Base-by-base conservation (phyloP, 1,284 basidiomycete species). In the Polyporus tsugae region DNA sequence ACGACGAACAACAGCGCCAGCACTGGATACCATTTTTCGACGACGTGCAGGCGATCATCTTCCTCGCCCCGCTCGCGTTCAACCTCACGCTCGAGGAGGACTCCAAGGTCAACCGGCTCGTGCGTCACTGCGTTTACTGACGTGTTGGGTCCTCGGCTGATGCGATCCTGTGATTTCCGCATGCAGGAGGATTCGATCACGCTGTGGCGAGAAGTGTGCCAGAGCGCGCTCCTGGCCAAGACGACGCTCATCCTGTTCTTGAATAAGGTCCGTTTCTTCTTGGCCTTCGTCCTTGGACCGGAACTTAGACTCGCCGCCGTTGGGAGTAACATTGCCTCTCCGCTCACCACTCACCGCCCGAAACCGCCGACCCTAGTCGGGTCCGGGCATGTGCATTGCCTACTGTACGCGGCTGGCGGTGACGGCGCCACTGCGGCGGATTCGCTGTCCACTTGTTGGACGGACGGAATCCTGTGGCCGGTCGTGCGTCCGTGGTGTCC, bases 21-120 rank as follows among this genome's bases (percentile, higher is more conserved):
- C 86, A 87, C 4, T 93, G 91, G 92, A 88, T 89, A 74, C 87
- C 89, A 0, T 90, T 86, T 75, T 90, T 90, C 71, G 88, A 89
- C 67, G 86, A 88, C 72, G 76, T 81, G 36, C 74, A 78, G 64
- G 85, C 81, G n/a, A 82, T 83, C 82, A 73, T 86, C 68, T 87
- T 86, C 75, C 83, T 86, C 80, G 87, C 74, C 74, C 89, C 69
- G 81, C 86, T 75, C 82, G 87, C 71, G 39, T 89, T 91, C 76
- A 88, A 91, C 75, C 85, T 90, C 73, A 81, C 81, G 61, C 83
- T 90, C 6, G 88, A 88, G 66, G 89, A 90, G 75, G 89, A 90
- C 75, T 75, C 81, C 6, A 81, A 82, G 33, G 84, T 90, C 55
- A 91, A 90, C 75, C 82, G 89, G 1, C 78, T 91, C 25, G 81